phyloP scores from a whole-genome alignment of 2,329 filamentous ascomycete genomes.

The Colletotrichum tropicicola region DNA sequence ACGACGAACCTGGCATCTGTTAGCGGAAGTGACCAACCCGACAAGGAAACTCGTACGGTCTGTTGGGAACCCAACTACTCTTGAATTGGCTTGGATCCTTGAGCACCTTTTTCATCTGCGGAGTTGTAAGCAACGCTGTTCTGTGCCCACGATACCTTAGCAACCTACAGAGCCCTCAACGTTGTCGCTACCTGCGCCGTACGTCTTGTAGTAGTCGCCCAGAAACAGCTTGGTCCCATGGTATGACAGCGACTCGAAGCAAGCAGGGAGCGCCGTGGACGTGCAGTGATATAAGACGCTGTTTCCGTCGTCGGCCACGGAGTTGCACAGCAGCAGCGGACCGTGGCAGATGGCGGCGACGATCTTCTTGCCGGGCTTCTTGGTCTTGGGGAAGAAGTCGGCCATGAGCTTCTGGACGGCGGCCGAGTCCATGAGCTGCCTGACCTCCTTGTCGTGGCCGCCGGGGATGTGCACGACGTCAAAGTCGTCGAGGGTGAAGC shows the following conservation, averaged over 20 bases:
- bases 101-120: constrained; percentile 52
- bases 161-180: constrained; percentile 54
- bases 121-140: not conserved
- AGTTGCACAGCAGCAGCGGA: constrained; percentile 57
- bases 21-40: not conserved
- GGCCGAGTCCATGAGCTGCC: constrained; percentile 59
- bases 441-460: constrained; percentile 61
- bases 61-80: constrained; percentile 42
- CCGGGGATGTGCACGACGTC: constrained; percentile 61
- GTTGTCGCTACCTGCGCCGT: constrained; percentile 58
- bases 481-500: constrained; percentile 54
- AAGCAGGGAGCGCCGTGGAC: constrained; percentile 58
- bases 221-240: constrained; percentile 57
- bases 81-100: constrained; percentile 54
- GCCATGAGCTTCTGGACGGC: constrained; percentile 53
- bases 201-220: constrained; percentile 66
- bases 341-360: constrained; percentile 62
- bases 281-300: constrained; percentile 56
- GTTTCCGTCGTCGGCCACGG: constrained; percentile 48
- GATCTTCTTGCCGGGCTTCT: constrained; percentile 51
- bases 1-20: constrained; percentile 54
- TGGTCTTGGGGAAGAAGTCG: constrained; percentile 57
- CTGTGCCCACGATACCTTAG: not conserved
- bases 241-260: constrained; percentile 58
- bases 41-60: constrained; percentile 4